These are phyloP conservation scores for Circinella minor DNA, from an alignment of 371 early-diverging fungal species.

Conservation along the genomic window DNA sequence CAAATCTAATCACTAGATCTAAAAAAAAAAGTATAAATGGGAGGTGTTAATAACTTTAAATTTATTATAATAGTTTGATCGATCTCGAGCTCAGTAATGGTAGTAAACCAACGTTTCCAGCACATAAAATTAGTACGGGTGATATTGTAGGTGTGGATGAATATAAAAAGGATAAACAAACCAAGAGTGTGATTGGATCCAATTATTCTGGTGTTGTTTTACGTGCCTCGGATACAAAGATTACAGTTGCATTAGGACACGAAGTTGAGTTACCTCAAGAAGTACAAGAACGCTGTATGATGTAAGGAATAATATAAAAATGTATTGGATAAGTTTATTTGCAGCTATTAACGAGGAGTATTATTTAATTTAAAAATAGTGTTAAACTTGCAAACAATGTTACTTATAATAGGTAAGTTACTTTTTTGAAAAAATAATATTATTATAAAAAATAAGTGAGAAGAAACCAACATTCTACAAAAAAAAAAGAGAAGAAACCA, in stretches of 20 bases:
- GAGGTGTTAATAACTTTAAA: background rate
- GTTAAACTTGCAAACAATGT: constrained; percentile 79
- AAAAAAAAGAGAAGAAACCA: background rate
- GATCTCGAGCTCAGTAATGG: constrained; percentile 67
- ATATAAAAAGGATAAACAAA: constrained; percentile 55
- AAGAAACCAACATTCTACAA: no score
- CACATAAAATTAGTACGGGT: constrained; percentile 72
- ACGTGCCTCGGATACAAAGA: constrained; percentile 59
- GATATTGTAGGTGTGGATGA: constrained; percentile 79
- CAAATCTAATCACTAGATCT: background rate
- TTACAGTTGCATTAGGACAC: constrained; percentile 67
- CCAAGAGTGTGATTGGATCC: constrained; percentile 17
- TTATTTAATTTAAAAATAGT: constrained; percentile 17
- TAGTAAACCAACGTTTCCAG: constrained; percentile 58
- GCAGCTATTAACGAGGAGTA: no score
- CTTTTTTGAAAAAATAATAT: background rate
- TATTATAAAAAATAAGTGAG: no score
- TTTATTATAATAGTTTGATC: constrained; percentile 46
- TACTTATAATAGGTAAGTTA: constrained; percentile 68
- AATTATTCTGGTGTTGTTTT: constrained; percentile 63
- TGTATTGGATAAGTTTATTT: background rate
- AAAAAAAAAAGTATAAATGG: no score
- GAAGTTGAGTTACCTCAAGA: constrained; percentile 64
- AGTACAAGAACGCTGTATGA: constrained; percentile 70
- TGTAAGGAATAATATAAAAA: constrained; percentile 42